Percentiles rank a stretch among this genome's conserved stretches.
phyloP scores from a whole-genome alignment of 352 stramenopile species.

The Globisporangium sylvaticum region DNA sequence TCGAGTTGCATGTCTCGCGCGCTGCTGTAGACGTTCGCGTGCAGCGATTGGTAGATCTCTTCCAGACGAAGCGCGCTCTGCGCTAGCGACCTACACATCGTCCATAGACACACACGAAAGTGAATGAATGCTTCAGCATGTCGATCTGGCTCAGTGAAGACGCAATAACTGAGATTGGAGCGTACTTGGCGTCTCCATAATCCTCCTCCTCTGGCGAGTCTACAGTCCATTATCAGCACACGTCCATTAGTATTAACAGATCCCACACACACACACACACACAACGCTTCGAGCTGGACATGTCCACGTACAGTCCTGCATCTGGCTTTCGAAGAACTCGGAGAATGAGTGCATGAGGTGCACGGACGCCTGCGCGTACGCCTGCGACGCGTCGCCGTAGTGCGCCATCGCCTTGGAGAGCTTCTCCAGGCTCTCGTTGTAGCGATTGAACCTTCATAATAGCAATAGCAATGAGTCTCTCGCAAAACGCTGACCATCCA shows the following conservation, averaged over 20 bases:
- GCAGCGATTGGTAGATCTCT: slow-evolving; percentile 55
- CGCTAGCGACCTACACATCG: slow-evolving; percentile 30
- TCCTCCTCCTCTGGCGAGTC: slow-evolving; percentile 21
- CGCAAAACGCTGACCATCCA: too few relatives aligned
- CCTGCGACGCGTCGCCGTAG: slow-evolving; percentile 37
- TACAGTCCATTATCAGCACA: not conserved
- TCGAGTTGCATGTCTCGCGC: slow-evolving; percentile 43
- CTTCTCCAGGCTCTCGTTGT: slow-evolving; percentile 57
- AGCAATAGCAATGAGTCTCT: slow-evolving; percentile 2
- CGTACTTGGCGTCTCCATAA: slow-evolving; percentile 22
- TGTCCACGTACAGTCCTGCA: slow-evolving; percentile 32
- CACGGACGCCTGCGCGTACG: slow-evolving; percentile 38
- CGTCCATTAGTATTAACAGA: not conserved
- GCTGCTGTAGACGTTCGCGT: slow-evolving; percentile 41
- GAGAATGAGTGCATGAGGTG: slow-evolving; percentile 58
- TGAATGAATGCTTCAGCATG: not conserved
- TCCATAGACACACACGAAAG: not conserved
- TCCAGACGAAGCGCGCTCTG: slow-evolving; percentile 50
- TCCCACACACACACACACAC: too few relatives aligned
- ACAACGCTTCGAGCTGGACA: too few relatives aligned
- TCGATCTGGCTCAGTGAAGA: not conserved
- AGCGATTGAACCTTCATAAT: slow-evolving; percentile 44
- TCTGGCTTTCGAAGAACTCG: slow-evolving; percentile 51
- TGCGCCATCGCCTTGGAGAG: slow-evolving; percentile 45
- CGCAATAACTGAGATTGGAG: not conserved